Percentiles rank a stretch among this genome's conserved stretches.
These are phyloP conservation scores for Zygoascus hellenicus DNA, from an alignment of 1,139 yeast species.

Conservation along the genomic window DNA sequence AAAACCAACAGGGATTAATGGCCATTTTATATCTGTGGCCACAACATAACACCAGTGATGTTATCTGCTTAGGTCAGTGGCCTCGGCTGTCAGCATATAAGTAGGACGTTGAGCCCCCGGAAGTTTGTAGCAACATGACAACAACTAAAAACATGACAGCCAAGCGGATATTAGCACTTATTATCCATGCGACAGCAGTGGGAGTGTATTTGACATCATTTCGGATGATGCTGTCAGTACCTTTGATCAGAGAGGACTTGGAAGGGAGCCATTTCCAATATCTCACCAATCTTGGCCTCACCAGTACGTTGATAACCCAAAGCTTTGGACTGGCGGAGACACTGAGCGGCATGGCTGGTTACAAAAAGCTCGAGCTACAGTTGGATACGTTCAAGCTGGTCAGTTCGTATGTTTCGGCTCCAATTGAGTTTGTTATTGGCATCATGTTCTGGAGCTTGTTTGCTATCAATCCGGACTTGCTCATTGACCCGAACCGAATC, in stretches of 20 bases:
- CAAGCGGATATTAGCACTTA: background rate
- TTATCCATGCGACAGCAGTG: background rate
- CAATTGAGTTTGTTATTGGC: constrained; percentile 30
- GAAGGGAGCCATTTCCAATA: constrained; percentile 32
- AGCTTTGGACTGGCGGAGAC: constrained; percentile 24
- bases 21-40: too few species aligned
- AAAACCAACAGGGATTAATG: too few species aligned
- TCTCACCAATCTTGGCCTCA: constrained; percentile 31
- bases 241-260: constrained; percentile 14
- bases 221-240: background rate
- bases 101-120: too few species aligned
- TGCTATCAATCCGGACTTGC: constrained; percentile 24
- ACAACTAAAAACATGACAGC: background rate
- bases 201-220: constrained; percentile 6
- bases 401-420: constrained; percentile 23
- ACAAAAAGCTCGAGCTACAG: constrained; percentile 19
- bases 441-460: constrained; percentile 31
- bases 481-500: constrained; percentile 24
- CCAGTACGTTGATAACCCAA: constrained; percentile 25
- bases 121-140: too few species aligned
- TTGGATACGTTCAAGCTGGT: constrained; percentile 18
- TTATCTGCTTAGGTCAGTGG: too few species aligned
- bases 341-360: constrained; percentile 20
- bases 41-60: too few species aligned
- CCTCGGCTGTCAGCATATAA: too few species aligned